Conservation (phyloP, 2,329 filamentous ascomycete genomes). For the Alternaria dauci region DNA sequence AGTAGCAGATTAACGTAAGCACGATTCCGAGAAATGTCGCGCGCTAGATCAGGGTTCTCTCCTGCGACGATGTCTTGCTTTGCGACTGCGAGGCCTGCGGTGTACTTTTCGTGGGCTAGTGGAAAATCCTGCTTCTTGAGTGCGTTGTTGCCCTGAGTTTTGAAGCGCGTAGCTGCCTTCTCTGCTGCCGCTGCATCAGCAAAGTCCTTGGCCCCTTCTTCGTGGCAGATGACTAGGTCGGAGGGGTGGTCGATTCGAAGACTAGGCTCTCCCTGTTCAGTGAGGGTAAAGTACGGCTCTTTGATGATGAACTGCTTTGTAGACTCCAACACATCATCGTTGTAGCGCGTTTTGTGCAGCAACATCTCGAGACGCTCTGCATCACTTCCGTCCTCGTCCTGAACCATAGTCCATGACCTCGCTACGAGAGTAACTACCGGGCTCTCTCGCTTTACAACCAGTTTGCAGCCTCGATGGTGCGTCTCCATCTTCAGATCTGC, state of each 20-base stretch:
- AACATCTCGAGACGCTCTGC: slow-evolving; percentile 39
- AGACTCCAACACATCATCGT: slow-evolving; percentile 46
- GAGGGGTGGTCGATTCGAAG: slow-evolving; percentile 64
- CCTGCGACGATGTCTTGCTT: slow-evolving; percentile 21
- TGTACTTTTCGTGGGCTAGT: slow-evolving; percentile 45
- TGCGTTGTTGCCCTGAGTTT: slow-evolving; percentile 47
- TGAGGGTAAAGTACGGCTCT: slow-evolving; percentile 62
- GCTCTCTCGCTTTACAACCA: slow-evolving; percentile 47
- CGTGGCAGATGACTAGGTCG: slow-evolving; percentile 56
- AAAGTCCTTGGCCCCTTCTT: slow-evolving; percentile 38
- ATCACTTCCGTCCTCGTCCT: slow-evolving; percentile 51
- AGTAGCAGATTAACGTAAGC: slow-evolving; percentile 45
- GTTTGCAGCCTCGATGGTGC: slow-evolving; percentile 52
- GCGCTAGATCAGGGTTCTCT: slow-evolving; percentile 30
- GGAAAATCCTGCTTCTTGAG: slow-evolving; percentile 50
- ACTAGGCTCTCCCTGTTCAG: slow-evolving; percentile 53
- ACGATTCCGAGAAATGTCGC: slow-evolving; percentile 49
- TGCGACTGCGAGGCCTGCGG: slow-evolving; percentile 40
- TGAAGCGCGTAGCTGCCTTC: slow-evolving; percentile 42
- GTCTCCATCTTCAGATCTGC: slow-evolving; percentile 50
- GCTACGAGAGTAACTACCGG: slow-evolving; percentile 42
- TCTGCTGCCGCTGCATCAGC: slow-evolving; percentile 42
- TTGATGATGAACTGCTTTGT: slow-evolving; percentile 58
- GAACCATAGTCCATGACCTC: slow-evolving; percentile 44
- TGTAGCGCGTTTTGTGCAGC: slow-evolving; percentile 37